Conservation (phyloP, 257 asterid species). For the Buddleja alternifolia region DNA sequence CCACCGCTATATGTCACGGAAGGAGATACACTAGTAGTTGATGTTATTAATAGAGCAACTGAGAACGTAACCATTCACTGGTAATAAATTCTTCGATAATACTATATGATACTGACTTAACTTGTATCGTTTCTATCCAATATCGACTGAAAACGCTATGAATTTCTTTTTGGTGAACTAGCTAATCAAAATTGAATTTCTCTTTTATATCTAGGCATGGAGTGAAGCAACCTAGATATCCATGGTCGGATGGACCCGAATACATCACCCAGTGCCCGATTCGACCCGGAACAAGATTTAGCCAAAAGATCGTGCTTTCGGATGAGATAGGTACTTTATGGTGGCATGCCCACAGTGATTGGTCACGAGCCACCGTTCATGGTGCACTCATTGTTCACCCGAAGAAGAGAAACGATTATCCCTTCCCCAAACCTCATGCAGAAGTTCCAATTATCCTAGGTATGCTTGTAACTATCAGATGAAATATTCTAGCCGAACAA, state of each 20-base stretch:
- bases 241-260: slow-evolving; percentile 65
- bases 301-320: slow-evolving; percentile 42
- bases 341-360: slow-evolving; percentile 74
- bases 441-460: slow-evolving; percentile 55
- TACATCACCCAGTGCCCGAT: slow-evolving; percentile 62
- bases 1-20: slow-evolving; percentile 39
- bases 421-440: slow-evolving; percentile 46
- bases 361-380: slow-evolving; percentile 55
- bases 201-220: slow-evolving; percentile 51
- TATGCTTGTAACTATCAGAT: neutral
- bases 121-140: no score
- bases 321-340: slow-evolving; percentile 63
- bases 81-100: slow-evolving; percentile 16
- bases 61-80: slow-evolving; percentile 47
- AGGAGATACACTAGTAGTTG: slow-evolving; percentile 44
- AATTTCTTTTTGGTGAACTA: no score
- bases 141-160: no score
- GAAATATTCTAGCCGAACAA: no score
- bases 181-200: neutral
- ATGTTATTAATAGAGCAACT: slow-evolving; percentile 35
- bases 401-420: slow-evolving; percentile 29
- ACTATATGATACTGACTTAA: no score
- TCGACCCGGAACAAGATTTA: slow-evolving; percentile 45
- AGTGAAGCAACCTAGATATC: slow-evolving; percentile 56
- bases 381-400: slow-evolving; percentile 54